Conservation (phyloP, 495 filamentous ascomycete genomes). For the Penicillium waksmanii region DNA sequence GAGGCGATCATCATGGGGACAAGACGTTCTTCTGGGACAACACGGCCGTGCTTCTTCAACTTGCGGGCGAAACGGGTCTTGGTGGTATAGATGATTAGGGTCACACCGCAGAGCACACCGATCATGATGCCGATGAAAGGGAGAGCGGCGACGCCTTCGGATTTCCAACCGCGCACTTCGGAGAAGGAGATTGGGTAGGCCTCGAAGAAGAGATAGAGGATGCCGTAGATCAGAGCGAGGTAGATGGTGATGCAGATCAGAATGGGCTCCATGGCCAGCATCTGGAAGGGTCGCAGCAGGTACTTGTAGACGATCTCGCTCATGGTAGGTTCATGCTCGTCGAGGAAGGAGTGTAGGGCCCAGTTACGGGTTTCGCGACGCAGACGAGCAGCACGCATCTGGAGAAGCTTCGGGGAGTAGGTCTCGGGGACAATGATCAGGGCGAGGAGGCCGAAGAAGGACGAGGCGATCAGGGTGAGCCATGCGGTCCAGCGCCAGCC, state of each 20-base stretch:
- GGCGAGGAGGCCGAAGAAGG: conserved; percentile 51
- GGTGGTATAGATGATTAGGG: conserved; percentile 52
- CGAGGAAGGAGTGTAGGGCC: conserved; percentile 60
- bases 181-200: conserved; percentile 63
- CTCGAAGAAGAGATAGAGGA: conserved; percentile 66
- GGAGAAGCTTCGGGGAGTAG: conserved; percentile 58
- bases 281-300: conserved; percentile 62
- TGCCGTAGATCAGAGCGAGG: conserved; percentile 58
- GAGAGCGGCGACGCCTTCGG: conserved; percentile 51
- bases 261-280: conserved; percentile 65
- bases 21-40: conserved; percentile 63
- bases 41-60: conserved; percentile 49
- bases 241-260: conserved; percentile 58
- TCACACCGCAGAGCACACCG: conserved; percentile 54
- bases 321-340: conserved; percentile 55
- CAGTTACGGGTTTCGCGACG: conserved; percentile 65
- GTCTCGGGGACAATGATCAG: conserved; percentile 64
- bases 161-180: conserved; percentile 54
- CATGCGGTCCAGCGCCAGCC: conserved; percentile 70
- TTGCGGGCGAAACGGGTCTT: conserved; percentile 57
- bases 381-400: conserved; percentile 57
- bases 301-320: conserved; percentile 52
- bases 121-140: conserved; percentile 64
- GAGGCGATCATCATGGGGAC: conserved; percentile 61
- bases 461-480: conserved; percentile 62